A percentile compares a stretch with the other conserved stretches of the same genome.
Conservation (phyloP, 2,329 filamentous ascomycete genomes). For the Nemania sp. region DNA sequence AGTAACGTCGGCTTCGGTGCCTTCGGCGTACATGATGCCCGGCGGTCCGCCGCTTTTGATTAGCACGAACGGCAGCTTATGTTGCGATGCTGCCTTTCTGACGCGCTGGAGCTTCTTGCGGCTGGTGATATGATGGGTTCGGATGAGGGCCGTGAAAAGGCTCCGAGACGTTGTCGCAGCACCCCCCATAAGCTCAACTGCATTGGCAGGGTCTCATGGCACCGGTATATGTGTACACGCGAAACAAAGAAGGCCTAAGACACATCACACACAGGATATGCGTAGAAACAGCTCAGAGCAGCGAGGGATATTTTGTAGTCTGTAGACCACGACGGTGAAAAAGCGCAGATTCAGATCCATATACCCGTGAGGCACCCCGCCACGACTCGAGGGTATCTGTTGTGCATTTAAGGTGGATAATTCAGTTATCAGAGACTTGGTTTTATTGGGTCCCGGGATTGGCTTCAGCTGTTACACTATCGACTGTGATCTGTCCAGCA, state of each 20-base stretch:
- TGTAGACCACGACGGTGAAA: background rate
- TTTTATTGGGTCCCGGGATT: background rate
- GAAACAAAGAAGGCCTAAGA: too few species aligned
- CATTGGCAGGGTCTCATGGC: too few species aligned
- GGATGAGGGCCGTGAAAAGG: conserved; percentile 63
- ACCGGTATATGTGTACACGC: background rate
- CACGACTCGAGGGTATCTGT: too few species aligned
- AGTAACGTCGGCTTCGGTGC: conserved; percentile 54
- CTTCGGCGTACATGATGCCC: conserved; percentile 80
- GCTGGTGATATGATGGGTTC: conserved; percentile 81
- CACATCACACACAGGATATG: too few species aligned
- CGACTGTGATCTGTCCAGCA: background rate
- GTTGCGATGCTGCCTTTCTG: conserved; percentile 65
- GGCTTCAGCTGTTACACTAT: too few species aligned
- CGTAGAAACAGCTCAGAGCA: too few species aligned
- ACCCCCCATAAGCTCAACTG: too few species aligned
- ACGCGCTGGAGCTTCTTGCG: conserved; percentile 70
- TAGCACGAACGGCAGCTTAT: conserved; percentile 65
- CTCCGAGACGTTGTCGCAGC: conserved; percentile 6
- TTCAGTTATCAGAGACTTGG: background rate
- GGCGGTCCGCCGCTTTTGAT: conserved; percentile 70
- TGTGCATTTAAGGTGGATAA: background rate
- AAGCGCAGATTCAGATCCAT: background rate
- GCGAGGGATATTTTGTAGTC: too few species aligned
- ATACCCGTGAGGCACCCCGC: too few species aligned